phyloP scores from a whole-genome alignment of 257 asterid genomes.

The Gentiana macrophylla region DNA sequence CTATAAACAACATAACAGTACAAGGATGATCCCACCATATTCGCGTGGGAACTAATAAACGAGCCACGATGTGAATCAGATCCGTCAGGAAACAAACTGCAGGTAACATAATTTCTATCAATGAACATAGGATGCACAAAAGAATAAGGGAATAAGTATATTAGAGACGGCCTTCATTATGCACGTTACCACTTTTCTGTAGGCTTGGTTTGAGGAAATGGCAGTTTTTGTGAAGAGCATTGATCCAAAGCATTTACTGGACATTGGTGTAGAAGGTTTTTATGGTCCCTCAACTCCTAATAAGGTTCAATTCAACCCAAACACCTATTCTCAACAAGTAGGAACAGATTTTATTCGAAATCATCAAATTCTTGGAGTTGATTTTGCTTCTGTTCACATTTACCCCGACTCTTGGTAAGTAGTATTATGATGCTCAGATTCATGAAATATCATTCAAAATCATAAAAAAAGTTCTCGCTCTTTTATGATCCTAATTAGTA shows the following conservation, averaged over 20 bases:
- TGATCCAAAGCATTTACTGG: slow-evolving; percentile 81
- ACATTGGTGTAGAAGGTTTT: slow-evolving; percentile 88
- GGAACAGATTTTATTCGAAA: slow-evolving; percentile 95
- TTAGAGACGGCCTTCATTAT: background rate
- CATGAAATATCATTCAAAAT: background rate
- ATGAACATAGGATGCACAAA: background rate
- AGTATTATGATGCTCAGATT: background rate
- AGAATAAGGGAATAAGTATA: background rate
- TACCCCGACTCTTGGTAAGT: slow-evolving; percentile 88
- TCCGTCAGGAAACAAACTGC: slow-evolving; percentile 76
- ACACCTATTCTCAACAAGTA: slow-evolving; percentile 64
- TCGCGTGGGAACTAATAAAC: slow-evolving; percentile 91
- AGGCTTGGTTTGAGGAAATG: slow-evolving; percentile 88
- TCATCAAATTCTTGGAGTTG: slow-evolving; percentile 89
- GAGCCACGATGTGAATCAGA: slow-evolving; percentile 86
- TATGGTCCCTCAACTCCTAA: slow-evolving; percentile 80
- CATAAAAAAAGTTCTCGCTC: background rate
- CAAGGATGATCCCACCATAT: slow-evolving; percentile 87
- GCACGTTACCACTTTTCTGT: slow-evolving; percentile 4
- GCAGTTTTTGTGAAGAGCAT: slow-evolving; percentile 71
- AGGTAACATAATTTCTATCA: slow-evolving; percentile 22
- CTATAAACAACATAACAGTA: slow-evolving; percentile 61
- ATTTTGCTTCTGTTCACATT: slow-evolving; percentile 89
- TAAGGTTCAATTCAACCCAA: slow-evolving; percentile 65
- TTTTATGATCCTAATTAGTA: background rate